Conservation (phyloP, 306 rosid genomes). For the Vicia faba region DNA sequence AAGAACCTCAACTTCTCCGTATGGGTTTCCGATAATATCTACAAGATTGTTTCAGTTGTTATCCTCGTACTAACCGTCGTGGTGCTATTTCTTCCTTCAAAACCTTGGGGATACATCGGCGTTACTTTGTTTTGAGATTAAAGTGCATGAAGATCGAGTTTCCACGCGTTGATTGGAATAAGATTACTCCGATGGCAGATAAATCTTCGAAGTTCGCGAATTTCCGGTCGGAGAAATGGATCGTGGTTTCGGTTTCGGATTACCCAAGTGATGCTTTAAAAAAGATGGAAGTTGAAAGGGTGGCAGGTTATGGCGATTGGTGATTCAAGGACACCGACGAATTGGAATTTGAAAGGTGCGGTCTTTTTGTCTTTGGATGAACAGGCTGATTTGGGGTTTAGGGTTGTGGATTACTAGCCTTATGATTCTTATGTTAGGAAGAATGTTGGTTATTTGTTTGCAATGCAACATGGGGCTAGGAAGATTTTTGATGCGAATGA, state of each 20-base stretch:
- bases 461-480: conserved; percentile 93
- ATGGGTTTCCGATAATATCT: conserved; percentile 76
- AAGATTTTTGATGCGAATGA: conserved; percentile 93
- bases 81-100: conserved; percentile 75
- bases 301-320: conserved; percentile 98
- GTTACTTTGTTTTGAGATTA: conserved; percentile 76
- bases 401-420: conserved; percentile 82
- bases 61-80: conserved; percentile 66
- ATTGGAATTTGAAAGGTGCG: conserved; percentile 90
- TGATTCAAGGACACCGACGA: conserved; percentile 72
- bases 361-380: conserved; percentile 83
- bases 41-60: conserved; percentile 54
- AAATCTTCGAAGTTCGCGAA: conserved; percentile 57
- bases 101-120: conserved; percentile 87
- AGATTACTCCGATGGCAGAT: conserved; percentile 57
- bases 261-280: conserved; percentile 73
- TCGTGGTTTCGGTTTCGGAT: conserved; percentile 79
- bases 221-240: conserved; percentile 79
- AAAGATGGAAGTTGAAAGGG: conserved; percentile 66
- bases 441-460: conserved; percentile 88
- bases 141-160: conserved; percentile 61
- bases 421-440: conserved; percentile 92
- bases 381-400: conserved; percentile 76
- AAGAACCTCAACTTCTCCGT: conserved; percentile 75
- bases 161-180: conserved; percentile 66